Evolutionary conservation across 176 grass and related monocot species (phyloP).

Genomic region (Bothriochloa decipiens): DNA sequence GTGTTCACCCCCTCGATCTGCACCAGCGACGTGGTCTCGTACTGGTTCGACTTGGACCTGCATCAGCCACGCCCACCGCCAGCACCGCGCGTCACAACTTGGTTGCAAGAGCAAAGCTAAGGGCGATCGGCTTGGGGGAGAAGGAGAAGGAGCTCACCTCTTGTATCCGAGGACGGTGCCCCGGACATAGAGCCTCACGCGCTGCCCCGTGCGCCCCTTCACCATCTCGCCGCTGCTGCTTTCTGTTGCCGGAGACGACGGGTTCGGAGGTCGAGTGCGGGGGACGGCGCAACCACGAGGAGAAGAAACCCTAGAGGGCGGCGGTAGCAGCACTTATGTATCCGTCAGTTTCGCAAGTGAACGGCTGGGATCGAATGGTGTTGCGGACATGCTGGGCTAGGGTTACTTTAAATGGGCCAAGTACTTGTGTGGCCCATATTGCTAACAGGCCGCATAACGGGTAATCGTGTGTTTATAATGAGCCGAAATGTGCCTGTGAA

Average conservation of each 20-base stretch:
- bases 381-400: neutral
- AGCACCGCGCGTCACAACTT: neutral
- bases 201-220: slow-evolving; percentile 62
- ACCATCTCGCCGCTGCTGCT: slow-evolving; percentile 47
- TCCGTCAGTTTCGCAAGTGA: neutral
- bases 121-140: neutral
- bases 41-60: slow-evolving; percentile 75
- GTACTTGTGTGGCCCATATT: neutral
- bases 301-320: slow-evolving; percentile 34
- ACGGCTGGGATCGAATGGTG: neutral
- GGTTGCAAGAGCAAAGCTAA: neutral
- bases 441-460: neutral
- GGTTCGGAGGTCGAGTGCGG: neutral
- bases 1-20: slow-evolving; percentile 79
- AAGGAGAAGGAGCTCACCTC: slow-evolving; percentile 38
- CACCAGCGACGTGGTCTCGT: slow-evolving; percentile 67
- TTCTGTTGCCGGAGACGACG: slow-evolving; percentile 29
- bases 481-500: neutral
- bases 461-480: neutral
- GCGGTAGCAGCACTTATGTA: slow-evolving; percentile 10
- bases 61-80: neutral
- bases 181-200: slow-evolving; percentile 70
- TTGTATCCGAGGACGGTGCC: slow-evolving; percentile 89
- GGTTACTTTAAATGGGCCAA: neutral
- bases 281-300: slow-evolving; percentile 16